phyloP scores from a whole-genome alignment of 768 basidiomycete genomes.

The Boletus barrowsii region DNA sequence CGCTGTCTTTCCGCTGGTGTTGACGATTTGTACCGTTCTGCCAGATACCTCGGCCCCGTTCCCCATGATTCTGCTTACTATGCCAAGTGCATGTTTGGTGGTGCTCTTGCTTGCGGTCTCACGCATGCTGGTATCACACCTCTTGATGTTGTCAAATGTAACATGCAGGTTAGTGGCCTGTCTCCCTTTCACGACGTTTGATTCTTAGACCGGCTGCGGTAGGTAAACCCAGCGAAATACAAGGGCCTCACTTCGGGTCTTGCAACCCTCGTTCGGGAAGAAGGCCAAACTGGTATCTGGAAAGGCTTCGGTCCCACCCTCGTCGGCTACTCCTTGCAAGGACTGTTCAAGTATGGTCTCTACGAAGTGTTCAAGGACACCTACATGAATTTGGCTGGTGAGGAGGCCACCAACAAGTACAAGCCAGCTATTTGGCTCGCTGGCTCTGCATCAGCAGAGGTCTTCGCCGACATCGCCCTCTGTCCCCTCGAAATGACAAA shows the following conservation, averaged over 20 bases:
- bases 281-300: constrained; percentile 85
- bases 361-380: constrained; percentile 95
- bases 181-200: too few species aligned
- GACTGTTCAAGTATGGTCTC: constrained; percentile 98
- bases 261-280: constrained; percentile 67
- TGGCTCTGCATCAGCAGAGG: constrained; percentile 87
- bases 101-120: constrained; percentile 81
- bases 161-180: constrained; percentile 69
- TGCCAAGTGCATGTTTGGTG: constrained; percentile 84
- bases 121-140: constrained; percentile 89
- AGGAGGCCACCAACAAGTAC: constrained; percentile 47
- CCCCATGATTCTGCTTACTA: constrained; percentile 77
- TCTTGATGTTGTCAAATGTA: constrained; percentile 86
- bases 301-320: constrained; percentile 94
- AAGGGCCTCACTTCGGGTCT: constrained; percentile 61
- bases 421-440: too few species aligned
- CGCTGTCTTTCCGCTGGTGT: background rate
- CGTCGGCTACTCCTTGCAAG: constrained; percentile 92
- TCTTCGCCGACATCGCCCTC: constrained; percentile 94
- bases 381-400: constrained; percentile 87
- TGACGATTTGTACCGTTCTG: background rate
- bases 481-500: constrained; percentile 95
- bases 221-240: constrained; percentile 80
- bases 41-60: constrained; percentile 65
- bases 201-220: background rate